These are phyloP conservation scores for Drechmeria coniospora DNA, from an alignment of 2,329 filamentous ascomycete species.

Conservation along the genomic window DNA sequence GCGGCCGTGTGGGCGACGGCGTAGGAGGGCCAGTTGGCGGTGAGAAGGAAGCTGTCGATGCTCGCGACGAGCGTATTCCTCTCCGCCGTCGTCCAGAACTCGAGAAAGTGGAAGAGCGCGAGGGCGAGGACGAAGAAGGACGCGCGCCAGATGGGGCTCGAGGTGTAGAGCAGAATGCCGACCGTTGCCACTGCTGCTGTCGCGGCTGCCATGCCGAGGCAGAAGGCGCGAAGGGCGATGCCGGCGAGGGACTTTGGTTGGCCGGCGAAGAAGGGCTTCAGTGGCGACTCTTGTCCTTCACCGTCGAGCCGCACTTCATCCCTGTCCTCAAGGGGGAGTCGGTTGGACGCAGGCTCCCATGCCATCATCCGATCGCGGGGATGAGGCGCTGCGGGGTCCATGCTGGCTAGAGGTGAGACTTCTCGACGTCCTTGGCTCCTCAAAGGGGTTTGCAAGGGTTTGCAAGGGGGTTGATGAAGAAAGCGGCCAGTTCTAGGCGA, in stretches of 20 bases:
- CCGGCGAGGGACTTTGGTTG: constrained; percentile 42
- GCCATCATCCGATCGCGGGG: neutral
- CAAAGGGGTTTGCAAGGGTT: no score
- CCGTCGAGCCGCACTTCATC: no score
- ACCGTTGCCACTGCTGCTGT: constrained; percentile 16
- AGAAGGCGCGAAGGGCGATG: constrained; percentile 42
- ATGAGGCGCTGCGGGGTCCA: constrained; percentile 1
- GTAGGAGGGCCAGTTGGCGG: constrained; percentile 72
- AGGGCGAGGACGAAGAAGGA: constrained; percentile 56
- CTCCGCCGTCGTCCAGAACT: constrained; percentile 79
- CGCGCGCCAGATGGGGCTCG: constrained; percentile 41
- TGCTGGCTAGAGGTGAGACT: no score
- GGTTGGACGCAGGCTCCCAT: no score
- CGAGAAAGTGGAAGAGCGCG: constrained; percentile 81
- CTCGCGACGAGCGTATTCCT: constrained; percentile 65
- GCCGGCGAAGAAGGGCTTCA: constrained; percentile 25
- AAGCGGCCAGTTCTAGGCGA: no score
- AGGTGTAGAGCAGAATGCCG: constrained; percentile 18
- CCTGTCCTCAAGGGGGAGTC: no score
- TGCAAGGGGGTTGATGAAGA: no score
- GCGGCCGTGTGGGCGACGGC: constrained; percentile 68
- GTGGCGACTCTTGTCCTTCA: no score
- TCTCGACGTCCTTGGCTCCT: no score
- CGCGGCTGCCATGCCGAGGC: constrained; percentile 31
- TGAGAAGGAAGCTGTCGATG: constrained; percentile 66